Evolutionary conservation across 352 stramenopile species (phyloP).

Genomic region (Globisporangium canariense): DNA sequence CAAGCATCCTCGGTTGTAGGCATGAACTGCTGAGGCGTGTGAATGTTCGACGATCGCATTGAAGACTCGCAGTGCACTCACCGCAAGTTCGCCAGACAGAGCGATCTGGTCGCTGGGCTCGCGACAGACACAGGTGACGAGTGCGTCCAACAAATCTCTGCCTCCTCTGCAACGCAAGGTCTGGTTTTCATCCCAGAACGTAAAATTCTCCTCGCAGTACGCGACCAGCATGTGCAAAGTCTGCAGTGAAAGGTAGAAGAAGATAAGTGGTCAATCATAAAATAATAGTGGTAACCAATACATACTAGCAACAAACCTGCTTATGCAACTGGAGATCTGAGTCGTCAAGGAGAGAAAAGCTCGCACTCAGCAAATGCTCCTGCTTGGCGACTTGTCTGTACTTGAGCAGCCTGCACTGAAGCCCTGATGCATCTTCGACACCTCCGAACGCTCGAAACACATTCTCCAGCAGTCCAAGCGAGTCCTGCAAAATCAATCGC

Average conservation of each 20-base stretch:
- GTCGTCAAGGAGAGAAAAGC: neutral
- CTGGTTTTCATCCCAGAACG: constrained; percentile 4
- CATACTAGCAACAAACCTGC: neutral
- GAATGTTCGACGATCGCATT: constrained; percentile 12
- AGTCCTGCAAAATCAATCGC: neutral
- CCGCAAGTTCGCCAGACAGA: neutral
- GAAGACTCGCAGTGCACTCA: constrained; percentile 2
- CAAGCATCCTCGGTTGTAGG: neutral
- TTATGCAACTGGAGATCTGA: neutral
- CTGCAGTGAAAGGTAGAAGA: neutral
- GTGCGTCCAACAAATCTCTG: constrained; percentile 2
- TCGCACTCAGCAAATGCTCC: neutral
- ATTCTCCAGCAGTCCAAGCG: neutral
- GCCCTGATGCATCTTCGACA: too few relatives aligned
- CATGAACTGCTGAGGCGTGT: neutral
- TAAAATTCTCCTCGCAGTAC: constrained; percentile 5
- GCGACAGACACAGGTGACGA: neutral
- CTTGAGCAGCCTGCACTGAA: neutral
- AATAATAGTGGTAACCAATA: neutral
- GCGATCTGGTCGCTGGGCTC: neutral
- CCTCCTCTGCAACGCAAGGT: neutral
- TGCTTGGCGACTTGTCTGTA: neutral
- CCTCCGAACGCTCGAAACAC: neutral
- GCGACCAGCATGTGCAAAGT: neutral
- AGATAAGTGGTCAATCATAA: neutral